Evolutionary conservation across 2,329 filamentous ascomycete species (phyloP).

Genomic region (Metarhizium anisopliae): DNA sequence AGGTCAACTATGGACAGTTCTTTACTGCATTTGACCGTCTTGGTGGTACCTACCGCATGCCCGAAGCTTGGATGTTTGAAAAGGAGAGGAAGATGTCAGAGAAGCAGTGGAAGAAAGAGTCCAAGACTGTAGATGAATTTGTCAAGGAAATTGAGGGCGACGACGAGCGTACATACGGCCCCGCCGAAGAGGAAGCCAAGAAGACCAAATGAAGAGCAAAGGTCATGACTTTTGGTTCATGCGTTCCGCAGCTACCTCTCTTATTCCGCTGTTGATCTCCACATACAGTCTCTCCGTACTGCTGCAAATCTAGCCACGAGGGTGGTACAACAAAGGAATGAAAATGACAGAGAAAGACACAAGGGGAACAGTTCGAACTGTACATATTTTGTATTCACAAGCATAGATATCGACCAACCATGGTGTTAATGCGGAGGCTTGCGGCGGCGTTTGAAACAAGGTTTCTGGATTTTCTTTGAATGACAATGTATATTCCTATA

Average conservation of each 20-base stretch:
- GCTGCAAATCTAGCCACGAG: neutral
- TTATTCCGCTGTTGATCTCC: too few relatives aligned
- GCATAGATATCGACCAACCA: neutral
- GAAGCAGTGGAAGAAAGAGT: slow-evolving; percentile 70
- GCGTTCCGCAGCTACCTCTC: neutral
- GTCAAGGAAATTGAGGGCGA: slow-evolving; percentile 59
- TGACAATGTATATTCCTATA: slow-evolving; percentile 13
- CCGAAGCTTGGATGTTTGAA: slow-evolving; percentile 76
- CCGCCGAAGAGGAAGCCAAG: slow-evolving; percentile 11
- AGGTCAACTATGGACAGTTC: slow-evolving; percentile 83
- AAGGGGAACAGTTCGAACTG: neutral
- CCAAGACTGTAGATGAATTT: slow-evolving; percentile 65
- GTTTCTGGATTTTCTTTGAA: slow-evolving; percentile 5
- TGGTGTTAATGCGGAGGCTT: neutral
- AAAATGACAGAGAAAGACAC: neutral
- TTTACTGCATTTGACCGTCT: slow-evolving; percentile 73
- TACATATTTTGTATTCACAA: neutral
- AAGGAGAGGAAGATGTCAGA: slow-evolving; percentile 79
- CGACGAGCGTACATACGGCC: slow-evolving; percentile 41
- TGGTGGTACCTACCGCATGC: slow-evolving; percentile 77
- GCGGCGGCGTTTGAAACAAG: neutral
- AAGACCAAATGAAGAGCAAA: slow-evolving; percentile 6
- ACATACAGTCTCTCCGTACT: neutral
- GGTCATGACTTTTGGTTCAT: neutral
- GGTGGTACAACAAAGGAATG: neutral